These are phyloP conservation scores for Sphagnum contortum DNA, from an alignment of 225 moss, liverwort and hornwort species.

Conservation along the genomic window DNA sequence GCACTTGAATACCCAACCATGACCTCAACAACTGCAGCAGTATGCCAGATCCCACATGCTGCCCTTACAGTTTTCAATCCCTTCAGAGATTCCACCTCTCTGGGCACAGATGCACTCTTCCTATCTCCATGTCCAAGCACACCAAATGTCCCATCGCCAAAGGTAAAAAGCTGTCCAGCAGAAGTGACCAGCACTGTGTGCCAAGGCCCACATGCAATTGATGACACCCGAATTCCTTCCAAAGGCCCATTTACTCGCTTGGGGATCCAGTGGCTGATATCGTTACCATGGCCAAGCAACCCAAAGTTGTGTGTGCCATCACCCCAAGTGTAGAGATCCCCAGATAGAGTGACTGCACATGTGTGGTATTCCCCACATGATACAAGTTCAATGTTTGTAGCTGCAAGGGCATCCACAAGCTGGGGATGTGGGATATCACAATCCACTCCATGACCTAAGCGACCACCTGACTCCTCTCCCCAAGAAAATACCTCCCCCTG, in stretches of 20 bases:
- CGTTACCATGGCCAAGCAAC: slow-evolving; percentile 90
- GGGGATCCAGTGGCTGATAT: slow-evolving; percentile 98
- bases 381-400: slow-evolving; percentile 76
- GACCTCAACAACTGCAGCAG: slow-evolving; percentile 95
- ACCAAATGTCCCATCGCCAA: slow-evolving; percentile 99
- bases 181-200: slow-evolving; percentile 93
- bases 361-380: slow-evolving; percentile 94
- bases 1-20: slow-evolving; percentile 91
- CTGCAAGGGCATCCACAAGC: slow-evolving; percentile 81
- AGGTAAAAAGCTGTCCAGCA: slow-evolving; percentile 90
- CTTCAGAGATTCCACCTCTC: slow-evolving; percentile 96
- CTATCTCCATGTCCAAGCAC: slow-evolving; percentile 96
- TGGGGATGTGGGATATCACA: slow-evolving; percentile 88
- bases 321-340: slow-evolving; percentile 97
- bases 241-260: slow-evolving; percentile 82
- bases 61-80: slow-evolving; percentile 92
- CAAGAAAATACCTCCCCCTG: slow-evolving; percentile 95
- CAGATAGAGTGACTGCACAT: slow-evolving; percentile 82
- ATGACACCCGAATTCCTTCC: slow-evolving; percentile 81
- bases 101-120: slow-evolving; percentile 62
- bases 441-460: slow-evolving; percentile 92
- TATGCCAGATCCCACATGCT: slow-evolving; percentile 99
- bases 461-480: slow-evolving; percentile 98
- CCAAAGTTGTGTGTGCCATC: slow-evolving; percentile 97
- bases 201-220: slow-evolving; percentile 98